phyloP scores from a whole-genome alignment of 176 grass and related monocot genomes.

The Stipa capillata region DNA sequence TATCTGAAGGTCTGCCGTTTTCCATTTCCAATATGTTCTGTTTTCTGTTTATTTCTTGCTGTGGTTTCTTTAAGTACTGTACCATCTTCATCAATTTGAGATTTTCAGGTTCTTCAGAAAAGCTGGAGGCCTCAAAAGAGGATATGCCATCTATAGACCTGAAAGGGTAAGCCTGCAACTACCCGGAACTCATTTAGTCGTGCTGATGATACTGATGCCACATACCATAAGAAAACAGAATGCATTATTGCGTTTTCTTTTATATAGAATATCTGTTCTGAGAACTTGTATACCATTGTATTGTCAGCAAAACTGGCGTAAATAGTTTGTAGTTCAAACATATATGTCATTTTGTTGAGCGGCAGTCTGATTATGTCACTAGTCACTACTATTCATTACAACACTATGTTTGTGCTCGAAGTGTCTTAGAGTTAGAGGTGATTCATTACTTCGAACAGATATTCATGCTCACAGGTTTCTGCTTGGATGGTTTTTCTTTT shows the following conservation, averaged over 20 bases:
- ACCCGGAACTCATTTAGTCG: background rate
- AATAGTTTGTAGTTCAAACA: background rate
- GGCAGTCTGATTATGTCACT: background rate
- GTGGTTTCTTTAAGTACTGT: background rate
- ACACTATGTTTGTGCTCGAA: background rate
- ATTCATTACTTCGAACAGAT: background rate
- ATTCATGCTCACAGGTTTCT: background rate
- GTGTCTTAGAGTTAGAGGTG: background rate
- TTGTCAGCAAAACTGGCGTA: background rate
- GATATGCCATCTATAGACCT: conserved; percentile 65
- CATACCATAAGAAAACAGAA: background rate
- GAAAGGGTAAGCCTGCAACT: conserved; percentile 54
- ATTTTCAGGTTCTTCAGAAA: conserved; percentile 51
- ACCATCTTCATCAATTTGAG: conserved; percentile 11
- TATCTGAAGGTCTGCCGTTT: conserved; percentile 63
- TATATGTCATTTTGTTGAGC: background rate
- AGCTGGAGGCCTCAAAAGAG: conserved; percentile 45
- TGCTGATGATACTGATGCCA: background rate
- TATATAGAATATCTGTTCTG: background rate
- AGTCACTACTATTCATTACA: background rate
- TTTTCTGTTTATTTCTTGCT: background rate
- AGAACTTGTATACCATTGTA: conserved; percentile 5
- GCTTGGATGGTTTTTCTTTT: background rate
- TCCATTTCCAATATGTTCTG: background rate
- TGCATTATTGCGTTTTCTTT: background rate